Evolutionary conservation across 495 filamentous ascomycete species (phyloP).

Genomic region (Penicillium longicatenatum): DNA sequence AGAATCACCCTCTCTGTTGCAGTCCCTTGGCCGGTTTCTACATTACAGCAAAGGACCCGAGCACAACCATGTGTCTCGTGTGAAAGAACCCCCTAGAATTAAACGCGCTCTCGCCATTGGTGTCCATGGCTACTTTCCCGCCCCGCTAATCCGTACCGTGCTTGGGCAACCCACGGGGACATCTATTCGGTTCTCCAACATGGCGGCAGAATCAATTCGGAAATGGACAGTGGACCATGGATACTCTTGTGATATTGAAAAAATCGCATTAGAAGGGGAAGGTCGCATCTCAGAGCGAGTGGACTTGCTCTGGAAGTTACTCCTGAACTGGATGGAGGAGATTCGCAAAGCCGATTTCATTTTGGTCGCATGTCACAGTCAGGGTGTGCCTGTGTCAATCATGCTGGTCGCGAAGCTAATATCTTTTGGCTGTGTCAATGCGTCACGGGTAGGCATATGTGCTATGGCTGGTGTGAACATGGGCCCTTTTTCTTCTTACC

Average conservation of each 20-base stretch:
- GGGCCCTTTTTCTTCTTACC: conserved; percentile 86
- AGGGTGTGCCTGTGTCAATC: conserved; percentile 90
- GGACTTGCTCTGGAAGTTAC: conserved; percentile 87
- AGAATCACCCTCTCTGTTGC: conserved; percentile 69
- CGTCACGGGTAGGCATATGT: conserved; percentile 74
- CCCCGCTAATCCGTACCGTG: conserved; percentile 77
- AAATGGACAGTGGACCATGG: conserved; percentile 73
- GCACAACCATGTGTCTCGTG: conserved; percentile 69
- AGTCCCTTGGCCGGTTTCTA: conserved; percentile 68
- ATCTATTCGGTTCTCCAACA: conserved; percentile 88
- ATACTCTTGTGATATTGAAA: conserved; percentile 73
- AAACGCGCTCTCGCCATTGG: conserved; percentile 89
- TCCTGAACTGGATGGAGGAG: conserved; percentile 93
- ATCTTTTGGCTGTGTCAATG: conserved; percentile 69
- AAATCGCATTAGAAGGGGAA: conserved; percentile 95
- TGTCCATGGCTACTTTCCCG: conserved; percentile 92
- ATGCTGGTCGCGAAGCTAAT: conserved; percentile 95
- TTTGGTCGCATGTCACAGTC: conserved; percentile 87
- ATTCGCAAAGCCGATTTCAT: conserved; percentile 87
- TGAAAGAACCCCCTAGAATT: conserved; percentile 68
- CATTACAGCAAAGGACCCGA: conserved; percentile 61
- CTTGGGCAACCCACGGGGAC: conserved; percentile 95
- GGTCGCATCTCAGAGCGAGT: conserved; percentile 91
- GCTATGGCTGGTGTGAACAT: conserved; percentile 96
- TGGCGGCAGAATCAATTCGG: conserved; percentile 80